phyloP scores from a whole-genome alignment of 176 grass and related monocot species.

The Triticum urartu region DNA sequence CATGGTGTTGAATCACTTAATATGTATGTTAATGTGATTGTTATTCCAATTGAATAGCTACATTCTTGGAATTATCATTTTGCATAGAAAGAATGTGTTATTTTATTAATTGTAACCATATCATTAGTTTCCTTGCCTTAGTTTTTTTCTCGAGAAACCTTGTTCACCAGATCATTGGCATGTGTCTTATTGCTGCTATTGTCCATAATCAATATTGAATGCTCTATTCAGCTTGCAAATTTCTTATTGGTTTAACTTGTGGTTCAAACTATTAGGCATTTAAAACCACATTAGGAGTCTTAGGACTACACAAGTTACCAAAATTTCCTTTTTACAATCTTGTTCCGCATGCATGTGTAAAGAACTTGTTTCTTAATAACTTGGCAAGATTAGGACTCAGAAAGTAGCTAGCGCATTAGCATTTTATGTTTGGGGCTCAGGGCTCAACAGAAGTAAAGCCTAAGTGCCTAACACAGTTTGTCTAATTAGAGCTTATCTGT shows the following conservation, averaged over 20 bases:
- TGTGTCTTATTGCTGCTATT: constrained; percentile 3
- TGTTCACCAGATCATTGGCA: constrained; percentile 6
- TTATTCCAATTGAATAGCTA: neutral
- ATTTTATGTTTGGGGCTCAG: constrained; percentile 6
- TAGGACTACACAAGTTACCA: neutral
- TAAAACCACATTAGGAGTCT: constrained; percentile 3
- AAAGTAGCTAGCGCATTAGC: neutral
- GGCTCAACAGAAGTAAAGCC: neutral
- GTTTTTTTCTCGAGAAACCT: neutral
- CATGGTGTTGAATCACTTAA: too few species aligned
- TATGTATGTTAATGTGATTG: neutral
- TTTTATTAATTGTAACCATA: neutral
- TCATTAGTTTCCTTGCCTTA: neutral
- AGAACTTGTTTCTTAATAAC: neutral
- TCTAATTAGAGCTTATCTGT: neutral
- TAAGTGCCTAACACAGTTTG: neutral
- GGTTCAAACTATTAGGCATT: neutral
- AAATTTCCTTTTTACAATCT: neutral
- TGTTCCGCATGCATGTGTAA: neutral
- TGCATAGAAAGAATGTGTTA: neutral
- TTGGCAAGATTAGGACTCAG: neutral
- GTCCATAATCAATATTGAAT: neutral
- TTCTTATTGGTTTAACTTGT: constrained; percentile 5
- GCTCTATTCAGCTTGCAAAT: neutral
- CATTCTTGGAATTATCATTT: constrained; percentile 7